Evolutionary conservation across 495 filamentous ascomycete genomes (phyloP), one percentile per base, ranked within the genome.

Genomic region (Aspergillus bridgeri): DNA sequence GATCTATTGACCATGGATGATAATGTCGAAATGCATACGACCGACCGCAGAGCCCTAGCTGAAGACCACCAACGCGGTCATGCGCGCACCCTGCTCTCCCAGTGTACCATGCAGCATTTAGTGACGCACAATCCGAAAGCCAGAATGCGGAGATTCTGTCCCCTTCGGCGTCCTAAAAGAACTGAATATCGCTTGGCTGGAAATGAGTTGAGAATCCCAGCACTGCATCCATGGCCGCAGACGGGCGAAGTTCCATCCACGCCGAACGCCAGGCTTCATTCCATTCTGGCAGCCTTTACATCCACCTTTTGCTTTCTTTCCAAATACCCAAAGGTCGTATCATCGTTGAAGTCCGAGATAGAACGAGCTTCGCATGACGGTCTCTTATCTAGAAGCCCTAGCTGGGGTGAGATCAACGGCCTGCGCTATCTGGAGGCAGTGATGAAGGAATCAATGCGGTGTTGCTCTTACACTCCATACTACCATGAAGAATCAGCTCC

Each of bases 381-480:
- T n/a, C 3, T 44, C 6, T 13, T 55, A 7, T 51, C 58, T 0
- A 17, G 19, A 11, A 1, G 43, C 0, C 56, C 63, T 24, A 27
- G 23, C 6, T 64, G 63, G 60, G 20, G 19, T 13, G 65, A 68
- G 38, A 1, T 64, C 1, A 22, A 4, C 8, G 21, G 53, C 1
- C 58, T 68, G 5, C 42, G 42, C 2, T 68, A 68, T 21, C 57
- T 68, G 3, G 59, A 64, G n/a, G 60, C 65, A 8, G 54, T 62
- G 2, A 22, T 68, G 44, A 68, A 77, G 52, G 77, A 80, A 53
- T 63, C 64, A 1, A 61, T 72, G 25, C 68, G 77, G 29, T 25
- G 65, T 18, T 63, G 67, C 46, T 65, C 69, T 2, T 53, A 58
- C 20, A 42, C 55, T 11, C 61, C 56, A 2, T 48, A 64, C 1